Conservation (phyloP, 805 yeast genomes). For the Hermanozyma aechmeae region DNA sequence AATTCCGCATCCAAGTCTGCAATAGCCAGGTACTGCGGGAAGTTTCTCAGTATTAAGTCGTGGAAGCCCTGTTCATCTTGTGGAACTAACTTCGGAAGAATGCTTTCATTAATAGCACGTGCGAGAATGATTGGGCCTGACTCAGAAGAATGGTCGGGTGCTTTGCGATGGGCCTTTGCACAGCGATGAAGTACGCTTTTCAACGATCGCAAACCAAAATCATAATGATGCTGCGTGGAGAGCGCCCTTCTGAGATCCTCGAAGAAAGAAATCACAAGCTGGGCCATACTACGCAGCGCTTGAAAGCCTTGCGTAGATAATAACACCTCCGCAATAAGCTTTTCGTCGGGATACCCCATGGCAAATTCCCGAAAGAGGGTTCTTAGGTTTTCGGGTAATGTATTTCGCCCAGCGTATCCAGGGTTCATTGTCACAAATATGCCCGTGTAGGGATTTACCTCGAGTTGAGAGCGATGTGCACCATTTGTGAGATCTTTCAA, state of each 20-base stretch:
- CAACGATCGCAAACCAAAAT: slow-evolving; percentile 80
- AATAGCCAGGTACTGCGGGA: slow-evolving; percentile 10
- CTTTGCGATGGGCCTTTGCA: too few relatives aligned
- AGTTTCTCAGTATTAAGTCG: slow-evolving; percentile 1
- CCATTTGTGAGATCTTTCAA: slow-evolving; percentile 9
- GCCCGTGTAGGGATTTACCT: slow-evolving; percentile 46
- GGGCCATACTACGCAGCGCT: slow-evolving; percentile 36
- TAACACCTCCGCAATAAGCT: slow-evolving; percentile 61
- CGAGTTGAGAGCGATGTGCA: slow-evolving; percentile 35
- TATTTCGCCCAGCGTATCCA: slow-evolving; percentile 72
- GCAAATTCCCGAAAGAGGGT: slow-evolving; percentile 69
- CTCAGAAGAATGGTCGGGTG: too few relatives aligned
- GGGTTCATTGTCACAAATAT: slow-evolving; percentile 91
- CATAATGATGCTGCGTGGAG: slow-evolving; percentile 66
- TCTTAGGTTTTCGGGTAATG: slow-evolving; percentile 78
- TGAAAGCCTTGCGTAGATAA: slow-evolving; percentile 64
- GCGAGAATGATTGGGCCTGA: too few relatives aligned
- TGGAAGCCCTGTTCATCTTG: slow-evolving; percentile 38
- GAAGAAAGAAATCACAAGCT: slow-evolving; percentile 47
- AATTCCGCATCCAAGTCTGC: slow-evolving; percentile 17
- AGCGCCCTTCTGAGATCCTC: slow-evolving; percentile 26
- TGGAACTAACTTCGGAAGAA: slow-evolving; percentile 57
- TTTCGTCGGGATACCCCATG: slow-evolving; percentile 63
- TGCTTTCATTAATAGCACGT: slow-evolving; percentile 47
- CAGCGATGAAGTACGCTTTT: slow-evolving; percentile 62